These are phyloP conservation scores for Pseudogymnoascus destructans DNA, from an alignment of 2,329 filamentous ascomycete genomes.

Conservation along the genomic window DNA sequence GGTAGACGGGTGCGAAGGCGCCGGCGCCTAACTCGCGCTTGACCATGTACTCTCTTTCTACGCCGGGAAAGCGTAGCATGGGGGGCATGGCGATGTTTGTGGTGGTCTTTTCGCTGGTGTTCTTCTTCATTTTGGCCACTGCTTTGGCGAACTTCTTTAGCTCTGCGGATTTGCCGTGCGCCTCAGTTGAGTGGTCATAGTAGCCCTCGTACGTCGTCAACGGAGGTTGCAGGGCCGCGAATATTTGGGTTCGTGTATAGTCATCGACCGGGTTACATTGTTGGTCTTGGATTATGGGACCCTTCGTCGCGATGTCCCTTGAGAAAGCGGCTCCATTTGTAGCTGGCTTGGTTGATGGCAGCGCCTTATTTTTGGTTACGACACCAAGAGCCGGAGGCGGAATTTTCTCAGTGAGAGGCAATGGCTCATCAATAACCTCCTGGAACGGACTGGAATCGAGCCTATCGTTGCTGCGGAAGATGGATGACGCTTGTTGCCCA, in stretches of 20 bases:
- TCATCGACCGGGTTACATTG: conserved; percentile 86
- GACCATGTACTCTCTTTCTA: conserved; percentile 57
- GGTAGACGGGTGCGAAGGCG: conserved; percentile 89
- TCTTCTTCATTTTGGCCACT: conserved; percentile 30
- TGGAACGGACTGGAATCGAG: conserved; percentile 49
- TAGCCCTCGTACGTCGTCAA: conserved; percentile 67
- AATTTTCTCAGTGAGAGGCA: conserved; percentile 33
- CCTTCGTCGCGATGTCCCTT: conserved; percentile 39
- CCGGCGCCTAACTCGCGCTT: conserved; percentile 82
- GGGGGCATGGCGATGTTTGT: conserved; percentile 46
- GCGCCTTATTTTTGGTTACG: conserved; percentile 29
- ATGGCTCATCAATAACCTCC: conserved; percentile 44
- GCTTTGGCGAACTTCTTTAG: conserved; percentile 72
- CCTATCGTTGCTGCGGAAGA: neutral
- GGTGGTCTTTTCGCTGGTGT: conserved; percentile 41
- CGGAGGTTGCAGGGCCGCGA: conserved; percentile 60
- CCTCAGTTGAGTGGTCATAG: conserved; percentile 53
- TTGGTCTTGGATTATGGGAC: conserved; percentile 64
- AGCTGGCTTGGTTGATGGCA: conserved; percentile 25
- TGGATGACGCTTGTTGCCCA: conserved; percentile 14
- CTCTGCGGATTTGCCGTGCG: conserved; percentile 54
- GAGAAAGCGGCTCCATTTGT: conserved; percentile 20
- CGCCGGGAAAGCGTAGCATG: conserved; percentile 53
- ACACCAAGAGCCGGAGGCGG: conserved; percentile 38
- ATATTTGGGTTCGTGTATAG: conserved; percentile 58